These are phyloP conservation scores for Bertia moriformis DNA, from an alignment of 2,329 filamentous ascomycete genomes.

Conservation along the genomic window DNA sequence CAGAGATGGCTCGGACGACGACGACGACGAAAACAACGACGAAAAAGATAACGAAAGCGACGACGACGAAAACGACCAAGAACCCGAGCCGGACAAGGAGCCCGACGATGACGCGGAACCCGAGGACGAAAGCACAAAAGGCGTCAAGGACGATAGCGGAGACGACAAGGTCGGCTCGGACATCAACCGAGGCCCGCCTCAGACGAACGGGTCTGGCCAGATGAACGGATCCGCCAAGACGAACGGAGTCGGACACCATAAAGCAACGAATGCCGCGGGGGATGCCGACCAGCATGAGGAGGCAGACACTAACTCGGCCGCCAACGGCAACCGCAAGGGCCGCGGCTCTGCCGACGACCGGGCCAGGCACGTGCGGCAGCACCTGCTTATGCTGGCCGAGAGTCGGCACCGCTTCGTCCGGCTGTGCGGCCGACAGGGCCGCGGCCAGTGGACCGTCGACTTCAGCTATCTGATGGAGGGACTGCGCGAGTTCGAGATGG, in stretches of 20 bases:
- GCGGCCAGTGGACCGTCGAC: conserved; percentile 70
- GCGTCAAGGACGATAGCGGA: background rate
- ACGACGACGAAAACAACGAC: too few relatives aligned
- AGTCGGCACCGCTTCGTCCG: conserved; percentile 55
- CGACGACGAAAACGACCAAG: conserved; percentile 4
- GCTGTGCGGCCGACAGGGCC: conserved; percentile 46
- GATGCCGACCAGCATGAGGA: conserved; percentile 8
- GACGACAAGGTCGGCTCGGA: background rate
- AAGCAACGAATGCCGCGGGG: conserved; percentile 16
- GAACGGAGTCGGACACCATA: too few relatives aligned
- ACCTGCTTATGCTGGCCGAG: conserved; percentile 59
- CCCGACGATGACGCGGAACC: too few relatives aligned
- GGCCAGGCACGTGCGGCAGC: conserved; percentile 50
- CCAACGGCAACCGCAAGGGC: conserved; percentile 36
- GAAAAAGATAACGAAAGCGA: conserved; percentile 8
- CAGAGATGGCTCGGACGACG: conserved; percentile 15
- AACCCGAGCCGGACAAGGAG: conserved; percentile 4
- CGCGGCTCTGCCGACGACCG: conserved; percentile 25
- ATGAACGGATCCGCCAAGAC: conserved; percentile 1
- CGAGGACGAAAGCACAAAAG: conserved; percentile 1
- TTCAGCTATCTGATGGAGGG: conserved; percentile 59
- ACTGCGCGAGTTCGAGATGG: conserved; percentile 65
- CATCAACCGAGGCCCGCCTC: conserved; percentile 3
- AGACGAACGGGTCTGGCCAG: background rate
- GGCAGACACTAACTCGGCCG: conserved; percentile 25